These are phyloP conservation scores for Phytopythium ostracodes DNA, from an alignment of 352 stramenopile genomes.

Conservation along the genomic window DNA sequence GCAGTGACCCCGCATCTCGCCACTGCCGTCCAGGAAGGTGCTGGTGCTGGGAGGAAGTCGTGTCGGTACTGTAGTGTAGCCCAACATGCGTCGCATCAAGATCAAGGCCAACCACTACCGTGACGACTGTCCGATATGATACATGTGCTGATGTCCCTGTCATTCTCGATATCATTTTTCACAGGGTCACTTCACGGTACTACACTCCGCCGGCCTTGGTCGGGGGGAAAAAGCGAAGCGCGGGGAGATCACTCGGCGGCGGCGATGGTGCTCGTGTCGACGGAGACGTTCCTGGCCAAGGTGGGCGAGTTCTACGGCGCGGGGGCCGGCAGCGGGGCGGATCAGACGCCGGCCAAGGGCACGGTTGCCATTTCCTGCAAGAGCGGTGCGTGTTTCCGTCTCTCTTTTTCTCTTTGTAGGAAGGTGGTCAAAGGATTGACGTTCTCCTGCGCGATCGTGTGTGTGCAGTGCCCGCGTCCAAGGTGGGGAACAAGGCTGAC, in stretches of 20 bases:
- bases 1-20: no score
- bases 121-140: background rate
- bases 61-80: no score
- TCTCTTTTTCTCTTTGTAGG: no score
- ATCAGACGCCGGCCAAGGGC: slow-evolving; percentile 28
- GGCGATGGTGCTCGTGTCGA: slow-evolving; percentile 49
- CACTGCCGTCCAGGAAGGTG: no score
- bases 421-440: no score
- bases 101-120: background rate
- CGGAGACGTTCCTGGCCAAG: slow-evolving; percentile 60
- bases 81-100: no score
- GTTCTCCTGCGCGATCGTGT: no score
- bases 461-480: slow-evolving; percentile 24
- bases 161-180: background rate
- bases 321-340: slow-evolving; percentile 9
- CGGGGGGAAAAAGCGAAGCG: background rate
- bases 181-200: background rate
- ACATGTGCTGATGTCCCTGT: background rate
- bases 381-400: slow-evolving; percentile 44
- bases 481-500: slow-evolving; percentile 31
- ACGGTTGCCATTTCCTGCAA: slow-evolving; percentile 65
- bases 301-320: slow-evolving; percentile 48
- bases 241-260: no score
- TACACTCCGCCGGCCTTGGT: no score
- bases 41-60: no score